Evolutionary conservation across 495 filamentous ascomycete species (phyloP).

Genomic region (Cenococcum geophilum): DNA sequence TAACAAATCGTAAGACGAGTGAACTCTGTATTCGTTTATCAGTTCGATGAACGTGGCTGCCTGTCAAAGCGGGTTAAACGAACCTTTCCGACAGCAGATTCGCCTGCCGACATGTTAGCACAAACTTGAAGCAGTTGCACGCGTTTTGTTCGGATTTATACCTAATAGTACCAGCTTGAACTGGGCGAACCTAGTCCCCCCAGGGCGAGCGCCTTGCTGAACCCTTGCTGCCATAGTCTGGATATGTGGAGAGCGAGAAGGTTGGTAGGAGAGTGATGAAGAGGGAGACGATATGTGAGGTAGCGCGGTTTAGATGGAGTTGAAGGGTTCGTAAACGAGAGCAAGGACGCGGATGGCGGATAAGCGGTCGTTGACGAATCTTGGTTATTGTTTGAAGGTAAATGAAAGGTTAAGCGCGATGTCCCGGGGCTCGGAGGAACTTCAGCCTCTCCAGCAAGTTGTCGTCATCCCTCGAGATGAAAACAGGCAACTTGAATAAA

Average conservation of each 20-base stretch:
- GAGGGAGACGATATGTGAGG: neutral
- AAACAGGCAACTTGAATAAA: neutral
- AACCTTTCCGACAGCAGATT: constrained; percentile 98
- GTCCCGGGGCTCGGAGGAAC: neutral
- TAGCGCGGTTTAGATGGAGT: constrained; percentile 1
- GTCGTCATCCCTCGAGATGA: constrained; percentile 22
- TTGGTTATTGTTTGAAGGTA: constrained; percentile 4
- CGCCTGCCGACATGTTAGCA: constrained; percentile 57
- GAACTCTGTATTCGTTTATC: constrained; percentile 61
- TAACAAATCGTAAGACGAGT: constrained; percentile 94
- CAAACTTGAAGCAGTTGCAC: neutral
- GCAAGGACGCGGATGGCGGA: neutral
- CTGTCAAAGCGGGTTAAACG: constrained; percentile 23
- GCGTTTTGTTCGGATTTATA: constrained; percentile 40
- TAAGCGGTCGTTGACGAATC: neutral
- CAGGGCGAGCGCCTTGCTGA: constrained; percentile 67
- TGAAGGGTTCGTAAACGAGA: neutral
- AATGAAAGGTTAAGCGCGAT: constrained; percentile 25
- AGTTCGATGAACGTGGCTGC: constrained; percentile 22
- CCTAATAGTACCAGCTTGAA: constrained; percentile 97
- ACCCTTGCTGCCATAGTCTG: constrained; percentile 70
- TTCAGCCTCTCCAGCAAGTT: constrained; percentile 4
- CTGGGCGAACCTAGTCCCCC: constrained; percentile 82
- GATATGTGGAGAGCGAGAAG: constrained; percentile 12
- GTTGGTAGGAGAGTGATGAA: constrained; percentile 16